Evolutionary conservation across 768 basidiomycete genomes (phyloP).

Genomic region (Xerocomellus chrysenteron): DNA sequence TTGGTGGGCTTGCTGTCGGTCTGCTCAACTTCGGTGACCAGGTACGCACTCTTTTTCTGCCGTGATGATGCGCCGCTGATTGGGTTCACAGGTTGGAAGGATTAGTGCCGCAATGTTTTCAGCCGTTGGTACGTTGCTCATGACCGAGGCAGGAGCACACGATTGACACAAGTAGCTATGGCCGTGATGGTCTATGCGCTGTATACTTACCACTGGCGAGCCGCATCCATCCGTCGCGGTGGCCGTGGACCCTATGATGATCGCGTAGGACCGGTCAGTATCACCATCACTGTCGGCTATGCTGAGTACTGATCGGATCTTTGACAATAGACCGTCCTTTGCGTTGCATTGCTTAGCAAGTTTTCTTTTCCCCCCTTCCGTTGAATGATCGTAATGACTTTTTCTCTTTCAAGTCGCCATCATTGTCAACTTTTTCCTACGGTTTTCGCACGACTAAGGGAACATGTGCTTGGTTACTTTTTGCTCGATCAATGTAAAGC

Average conservation of each 20-base stretch:
- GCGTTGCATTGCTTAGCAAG: conserved; percentile 76
- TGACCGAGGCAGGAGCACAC: neutral
- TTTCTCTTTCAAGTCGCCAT: conserved; percentile 60
- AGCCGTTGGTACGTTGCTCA: conserved; percentile 66
- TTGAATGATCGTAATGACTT: neutral
- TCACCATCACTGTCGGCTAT: conserved; percentile 7
- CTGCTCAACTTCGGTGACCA: conserved; percentile 98
- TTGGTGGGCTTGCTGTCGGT: conserved; percentile 94
- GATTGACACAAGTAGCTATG: conserved; percentile 63
- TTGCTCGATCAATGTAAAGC: conserved; percentile 16
- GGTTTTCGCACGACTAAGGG: conserved; percentile 52
- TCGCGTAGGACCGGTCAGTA: conserved; percentile 86
- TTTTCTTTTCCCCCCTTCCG: neutral
- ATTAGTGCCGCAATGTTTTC: conserved; percentile 98
- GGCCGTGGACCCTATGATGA: conserved; percentile 97
- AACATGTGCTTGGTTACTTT: neutral
- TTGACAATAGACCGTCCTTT: conserved; percentile 67
- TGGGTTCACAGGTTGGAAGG: conserved; percentile 69
- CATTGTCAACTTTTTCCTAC: conserved; percentile 80
- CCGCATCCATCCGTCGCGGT: conserved; percentile 85
- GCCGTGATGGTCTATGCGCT: conserved; percentile 96
- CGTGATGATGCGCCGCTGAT: neutral
- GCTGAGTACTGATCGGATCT: conserved; percentile 9
- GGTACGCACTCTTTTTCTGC: conserved; percentile 37
- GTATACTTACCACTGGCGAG: conserved; percentile 95